Percentiles rank a stretch among this genome's conserved stretches.
phyloP scores from a whole-genome alignment of 2,329 filamentous ascomycete species.

The Pseudogymnoascus sp. region DNA sequence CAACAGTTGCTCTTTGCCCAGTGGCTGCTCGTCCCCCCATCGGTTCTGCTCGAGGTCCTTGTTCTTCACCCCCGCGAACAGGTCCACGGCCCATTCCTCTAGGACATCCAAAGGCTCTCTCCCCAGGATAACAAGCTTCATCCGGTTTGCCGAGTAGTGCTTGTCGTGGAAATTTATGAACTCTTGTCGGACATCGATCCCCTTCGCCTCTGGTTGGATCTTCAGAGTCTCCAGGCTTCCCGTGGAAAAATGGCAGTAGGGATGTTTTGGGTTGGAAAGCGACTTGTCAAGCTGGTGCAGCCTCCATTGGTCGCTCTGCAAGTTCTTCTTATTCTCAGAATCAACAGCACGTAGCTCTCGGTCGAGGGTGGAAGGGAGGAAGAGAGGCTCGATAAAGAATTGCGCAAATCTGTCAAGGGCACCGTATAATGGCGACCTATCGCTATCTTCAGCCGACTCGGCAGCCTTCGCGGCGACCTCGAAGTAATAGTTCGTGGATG shows the following conservation, averaged over 20 bases:
- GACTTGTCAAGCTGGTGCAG: conserved; percentile 64
- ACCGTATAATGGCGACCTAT: conserved; percentile 56
- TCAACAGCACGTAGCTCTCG: conserved; percentile 65
- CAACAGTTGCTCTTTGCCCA: conserved; percentile 49
- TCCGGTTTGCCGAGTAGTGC: conserved; percentile 67
- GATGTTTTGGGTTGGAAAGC: conserved; percentile 60
- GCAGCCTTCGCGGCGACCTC: conserved; percentile 82
- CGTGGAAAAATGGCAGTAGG: conserved; percentile 67
- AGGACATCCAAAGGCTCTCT: conserved; percentile 59
- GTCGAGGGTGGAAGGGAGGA: conserved; percentile 62
- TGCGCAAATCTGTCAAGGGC: conserved; percentile 68
- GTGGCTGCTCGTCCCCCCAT: conserved; percentile 57
- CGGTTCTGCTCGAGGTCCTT: conserved; percentile 57
- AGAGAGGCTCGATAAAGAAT: conserved; percentile 66
- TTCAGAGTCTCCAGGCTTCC: conserved; percentile 64
- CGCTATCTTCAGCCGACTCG: conserved; percentile 47
- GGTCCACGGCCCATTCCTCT: conserved; percentile 59
- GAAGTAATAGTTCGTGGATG: conserved; percentile 97
- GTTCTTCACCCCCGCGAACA: conserved; percentile 61
- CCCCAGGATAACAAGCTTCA: conserved; percentile 65
- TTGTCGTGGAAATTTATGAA: conserved; percentile 67
- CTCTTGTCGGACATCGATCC: conserved; percentile 61
- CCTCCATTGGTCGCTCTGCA: conserved; percentile 66
- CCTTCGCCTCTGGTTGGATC: conserved; percentile 57
- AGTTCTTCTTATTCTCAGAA: conserved; percentile 74